Evolutionary conservation across 2,329 filamentous ascomycete genomes (phyloP).

Genomic region (Penicillium sp.): DNA sequence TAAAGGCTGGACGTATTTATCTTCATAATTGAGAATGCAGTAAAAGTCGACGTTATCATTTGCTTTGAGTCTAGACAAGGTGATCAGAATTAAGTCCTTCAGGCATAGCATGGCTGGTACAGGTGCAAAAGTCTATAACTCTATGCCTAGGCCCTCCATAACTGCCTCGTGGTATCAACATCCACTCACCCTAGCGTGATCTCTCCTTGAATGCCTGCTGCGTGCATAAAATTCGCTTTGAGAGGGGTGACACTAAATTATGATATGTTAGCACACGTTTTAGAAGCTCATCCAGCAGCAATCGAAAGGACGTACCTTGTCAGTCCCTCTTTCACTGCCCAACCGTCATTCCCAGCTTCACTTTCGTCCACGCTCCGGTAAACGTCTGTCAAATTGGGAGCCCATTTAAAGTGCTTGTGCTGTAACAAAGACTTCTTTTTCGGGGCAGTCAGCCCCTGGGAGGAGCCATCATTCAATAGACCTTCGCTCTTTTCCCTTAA

Average conservation of each 20-base stretch:
- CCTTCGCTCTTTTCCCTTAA: slow-evolving; percentile 64
- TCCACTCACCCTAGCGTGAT: slow-evolving; percentile 72
- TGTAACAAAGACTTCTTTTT: slow-evolving; percentile 49
- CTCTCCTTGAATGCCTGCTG: slow-evolving; percentile 62
- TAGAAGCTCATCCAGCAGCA: background rate
- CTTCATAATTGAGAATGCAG: slow-evolving; percentile 78
- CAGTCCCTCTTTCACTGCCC: slow-evolving; percentile 81
- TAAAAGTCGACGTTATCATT: slow-evolving; percentile 50
- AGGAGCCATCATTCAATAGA: slow-evolving; percentile 23
- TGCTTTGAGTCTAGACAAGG: slow-evolving; percentile 30
- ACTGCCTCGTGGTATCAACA: slow-evolving; percentile 17
- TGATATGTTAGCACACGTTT: slow-evolving; percentile 13
- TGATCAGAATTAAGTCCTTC: slow-evolving; percentile 12
- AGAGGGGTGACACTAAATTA: slow-evolving; percentile 73
- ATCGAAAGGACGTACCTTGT: slow-evolving; percentile 68
- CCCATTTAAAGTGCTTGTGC: slow-evolving; percentile 94
- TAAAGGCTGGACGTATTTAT: slow-evolving; percentile 83
- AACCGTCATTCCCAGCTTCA: slow-evolving; percentile 81
- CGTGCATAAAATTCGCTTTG: slow-evolving; percentile 88
- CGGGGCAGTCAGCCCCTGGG: slow-evolving; percentile 18
- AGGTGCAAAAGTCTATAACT: slow-evolving; percentile 8
- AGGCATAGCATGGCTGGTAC: slow-evolving; percentile 1
- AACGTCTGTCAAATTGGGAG: slow-evolving; percentile 80
- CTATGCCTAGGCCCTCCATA: slow-evolving; percentile 15
- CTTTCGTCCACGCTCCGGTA: slow-evolving; percentile 80